Evolutionary conservation across 1,284 basidiomycete species (phyloP), one percentile per base, ranked within the genome.

Genomic region (Singerocomus inundabilis): DNA sequence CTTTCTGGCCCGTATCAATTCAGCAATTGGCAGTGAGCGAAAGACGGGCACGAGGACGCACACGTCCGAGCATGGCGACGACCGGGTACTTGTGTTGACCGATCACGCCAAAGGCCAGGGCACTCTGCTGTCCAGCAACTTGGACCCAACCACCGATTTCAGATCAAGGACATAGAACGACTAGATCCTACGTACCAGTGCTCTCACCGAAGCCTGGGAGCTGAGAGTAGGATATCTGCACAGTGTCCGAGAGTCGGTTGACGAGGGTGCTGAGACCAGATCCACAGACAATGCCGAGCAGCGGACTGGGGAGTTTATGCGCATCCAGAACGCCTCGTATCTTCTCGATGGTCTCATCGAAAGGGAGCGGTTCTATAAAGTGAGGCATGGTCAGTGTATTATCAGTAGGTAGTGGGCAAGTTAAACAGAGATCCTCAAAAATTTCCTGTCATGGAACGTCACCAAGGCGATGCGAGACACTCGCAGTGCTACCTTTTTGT

Each of bases 21-120:
- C 32, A 33, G 48, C 29, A 29, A 48, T 31, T 10, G 26, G 26
- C 5, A 10, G 28, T 21, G 11, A 44, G 2, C 9, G 24, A 32
- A 13, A 35, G 43, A 31, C 18, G 16, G 48, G 33, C 8, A 25
- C 15, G 32, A 13, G 30, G 18, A 69, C 78, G 49, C 61, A 90
- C 88, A 59, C 90, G 76, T 56, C 91, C 90, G 21, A 93, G 81
- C 85, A 92, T 92, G 2, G 84, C 89, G 2, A 93, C 88, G 3
- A 89, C 88, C 0, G 90, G 86, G 0, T 87, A 76, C 59, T 67
- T 74, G 12, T 71, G 77, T 29, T 69, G 66, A 1, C 88, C 84
- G 56, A 92, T 72, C 33, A 84, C 69, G 5, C 91, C 91, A 69
- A 93, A 92, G 0, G 88, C 90, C 16, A 93, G 74, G 8, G 75